These are phyloP conservation scores for Acacia melanoxylon DNA, from an alignment of 306 rosid genomes.

Conservation along the genomic window DNA sequence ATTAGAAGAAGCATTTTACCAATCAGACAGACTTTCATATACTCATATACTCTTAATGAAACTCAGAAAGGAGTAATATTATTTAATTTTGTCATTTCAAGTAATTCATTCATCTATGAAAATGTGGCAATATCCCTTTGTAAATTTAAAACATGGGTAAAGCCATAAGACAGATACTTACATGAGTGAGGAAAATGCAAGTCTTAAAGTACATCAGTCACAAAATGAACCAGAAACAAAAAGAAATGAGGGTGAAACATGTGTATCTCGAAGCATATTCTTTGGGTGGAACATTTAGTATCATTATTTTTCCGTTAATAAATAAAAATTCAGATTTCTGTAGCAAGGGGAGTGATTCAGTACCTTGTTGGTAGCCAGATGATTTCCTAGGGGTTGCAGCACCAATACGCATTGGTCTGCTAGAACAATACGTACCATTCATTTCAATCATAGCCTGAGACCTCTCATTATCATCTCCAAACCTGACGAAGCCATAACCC, in stretches of 20 bases:
- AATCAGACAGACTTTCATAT: conserved; percentile 5
- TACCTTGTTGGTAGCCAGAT: conserved; percentile 86
- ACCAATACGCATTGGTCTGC: conserved; percentile 98
- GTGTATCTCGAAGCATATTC: conserved; percentile 13
- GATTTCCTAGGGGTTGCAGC: conserved; percentile 99
- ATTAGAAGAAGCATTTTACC: background rate
- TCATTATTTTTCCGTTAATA: background rate
- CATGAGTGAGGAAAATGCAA: conserved; percentile 11
- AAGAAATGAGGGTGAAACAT: background rate
- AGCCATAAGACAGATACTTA: conserved; percentile 21
- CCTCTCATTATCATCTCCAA: conserved; percentile 92
- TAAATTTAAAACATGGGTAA: background rate
- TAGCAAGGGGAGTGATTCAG: conserved; percentile 24
- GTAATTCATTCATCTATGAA: conserved; percentile 15
- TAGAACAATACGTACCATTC: conserved; percentile 91
- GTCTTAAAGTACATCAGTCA: conserved; percentile 17
- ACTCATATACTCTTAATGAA: background rate
- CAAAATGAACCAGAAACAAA: conserved; percentile 16
- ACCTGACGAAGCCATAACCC: conserved; percentile 98
- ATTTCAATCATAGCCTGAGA: conserved; percentile 89
- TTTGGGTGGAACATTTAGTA: background rate
- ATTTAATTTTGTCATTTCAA: conserved; percentile 17
- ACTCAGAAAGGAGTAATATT: conserved; percentile 6
- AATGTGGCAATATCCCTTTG: background rate
- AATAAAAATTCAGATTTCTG: conserved; percentile 15